phyloP scores from a whole-genome alignment of 1,284 basidiomycete species.

The Boletus subluridellus region DNA sequence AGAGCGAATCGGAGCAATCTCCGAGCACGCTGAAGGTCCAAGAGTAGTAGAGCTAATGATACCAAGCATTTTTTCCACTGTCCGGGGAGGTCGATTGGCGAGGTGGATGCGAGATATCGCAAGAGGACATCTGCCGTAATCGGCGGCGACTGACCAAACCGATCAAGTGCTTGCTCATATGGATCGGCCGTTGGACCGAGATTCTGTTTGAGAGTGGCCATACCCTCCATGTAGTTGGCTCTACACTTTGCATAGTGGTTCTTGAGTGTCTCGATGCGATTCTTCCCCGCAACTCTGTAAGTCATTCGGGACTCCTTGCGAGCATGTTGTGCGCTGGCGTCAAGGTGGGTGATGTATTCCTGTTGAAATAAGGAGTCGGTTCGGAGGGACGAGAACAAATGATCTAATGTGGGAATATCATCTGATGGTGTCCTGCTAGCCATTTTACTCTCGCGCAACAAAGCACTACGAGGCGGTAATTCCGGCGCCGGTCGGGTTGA shows the following conservation, averaged over 20 bases:
- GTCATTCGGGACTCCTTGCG: too few species aligned
- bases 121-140: constrained; percentile 21
- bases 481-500: background rate
- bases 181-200: too few species aligned
- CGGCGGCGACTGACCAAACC: too few species aligned
- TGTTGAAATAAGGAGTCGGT: background rate
- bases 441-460: background rate
- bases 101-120: constrained; percentile 17
- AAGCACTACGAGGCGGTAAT: background rate
- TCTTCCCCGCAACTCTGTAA: too few species aligned
- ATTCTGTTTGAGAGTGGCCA: too few species aligned
- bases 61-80: constrained; percentile 31
- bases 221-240: too few species aligned
- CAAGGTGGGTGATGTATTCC: background rate
- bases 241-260: too few species aligned
- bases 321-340: too few species aligned
- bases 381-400: background rate
- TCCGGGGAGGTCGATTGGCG: background rate
- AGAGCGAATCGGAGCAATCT: too few species aligned
- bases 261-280: too few species aligned
- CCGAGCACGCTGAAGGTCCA: too few species aligned
- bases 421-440: too few species aligned
- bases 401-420: background rate
- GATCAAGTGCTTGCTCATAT: background rate
- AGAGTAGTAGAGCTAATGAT: background rate